A percentile compares a stretch with the other conserved stretches of the same genome.
Evolutionary conservation across 225 moss, liverwort and hornwort species (phyloP).

Genomic region (Sphagnum contortum): DNA sequence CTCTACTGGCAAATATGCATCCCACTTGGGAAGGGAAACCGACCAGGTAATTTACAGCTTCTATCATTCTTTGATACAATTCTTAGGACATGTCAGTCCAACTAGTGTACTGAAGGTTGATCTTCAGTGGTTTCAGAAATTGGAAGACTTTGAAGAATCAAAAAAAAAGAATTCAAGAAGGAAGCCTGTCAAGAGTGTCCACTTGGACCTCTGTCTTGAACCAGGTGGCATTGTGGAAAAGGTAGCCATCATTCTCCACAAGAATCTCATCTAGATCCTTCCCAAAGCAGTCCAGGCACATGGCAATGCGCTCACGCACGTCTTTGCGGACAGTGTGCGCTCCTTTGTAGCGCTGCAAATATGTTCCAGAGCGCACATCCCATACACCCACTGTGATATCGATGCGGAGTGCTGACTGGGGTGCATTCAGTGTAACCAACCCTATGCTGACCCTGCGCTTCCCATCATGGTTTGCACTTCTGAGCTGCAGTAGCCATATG

Average conservation of each 20-base stretch:
- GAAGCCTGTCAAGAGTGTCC: conserved; percentile 7
- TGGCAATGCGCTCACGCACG: conserved; percentile 8
- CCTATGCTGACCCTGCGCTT: conserved; percentile 3
- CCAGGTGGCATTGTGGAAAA: conserved; percentile 6
- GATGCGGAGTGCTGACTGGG: conserved; percentile 1
- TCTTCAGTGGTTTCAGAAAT: too few species aligned
- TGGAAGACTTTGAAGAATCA: too few species aligned
- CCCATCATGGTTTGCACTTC: neutral
- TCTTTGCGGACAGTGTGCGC: conserved; percentile 4
- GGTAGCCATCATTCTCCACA: neutral
- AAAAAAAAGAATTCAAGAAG: conserved; percentile 15
- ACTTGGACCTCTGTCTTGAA: conserved; percentile 9
- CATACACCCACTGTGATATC: conserved; percentile 5
- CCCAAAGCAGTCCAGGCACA: conserved; percentile 14
- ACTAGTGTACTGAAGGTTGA: too few species aligned
- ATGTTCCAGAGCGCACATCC: neutral
- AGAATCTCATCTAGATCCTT: conserved; percentile 5
- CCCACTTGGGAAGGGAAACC: too few species aligned
- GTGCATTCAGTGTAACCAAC: conserved; percentile 5
- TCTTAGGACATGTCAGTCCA: too few species aligned
- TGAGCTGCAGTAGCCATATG: conserved; percentile 8
- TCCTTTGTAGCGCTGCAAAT: conserved; percentile 5
- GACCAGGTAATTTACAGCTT: too few species aligned
- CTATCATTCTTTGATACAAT: too few species aligned
- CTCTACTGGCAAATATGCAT: too few species aligned